A percentile compares a stretch with the other conserved stretches of the same genome.
phyloP scores from a whole-genome alignment of 2,329 filamentous ascomycete species.

The Xylaria sp. region DNA sequence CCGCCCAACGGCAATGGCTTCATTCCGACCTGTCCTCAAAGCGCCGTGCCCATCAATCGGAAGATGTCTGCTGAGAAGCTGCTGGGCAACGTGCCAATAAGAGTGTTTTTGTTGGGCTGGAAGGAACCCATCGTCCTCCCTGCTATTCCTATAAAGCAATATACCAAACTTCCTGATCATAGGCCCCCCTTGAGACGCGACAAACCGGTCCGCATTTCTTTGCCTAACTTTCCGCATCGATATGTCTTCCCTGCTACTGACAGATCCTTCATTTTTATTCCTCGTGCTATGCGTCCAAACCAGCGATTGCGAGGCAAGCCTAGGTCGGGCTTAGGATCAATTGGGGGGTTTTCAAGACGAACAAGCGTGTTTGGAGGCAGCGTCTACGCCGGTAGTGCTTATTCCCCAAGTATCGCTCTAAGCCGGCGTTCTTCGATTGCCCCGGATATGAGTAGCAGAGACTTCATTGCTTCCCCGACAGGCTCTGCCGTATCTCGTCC shows the following conservation, averaged over 20 bases:
- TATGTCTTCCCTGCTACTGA: slow-evolving; percentile 92
- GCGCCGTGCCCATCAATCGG: slow-evolving; percentile 71
- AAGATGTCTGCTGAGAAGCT: slow-evolving; percentile 83
- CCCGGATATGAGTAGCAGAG: slow-evolving; percentile 69
- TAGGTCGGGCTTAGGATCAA: slow-evolving; percentile 71
- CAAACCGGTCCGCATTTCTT: slow-evolving; percentile 92
- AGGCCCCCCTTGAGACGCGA: slow-evolving; percentile 91
- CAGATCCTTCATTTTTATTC: slow-evolving; percentile 97
- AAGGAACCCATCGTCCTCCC: slow-evolving; percentile 72
- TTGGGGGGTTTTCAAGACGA: slow-evolving; percentile 73
- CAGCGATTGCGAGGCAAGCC: slow-evolving; percentile 79
- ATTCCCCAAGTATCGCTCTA: slow-evolving; percentile 85
- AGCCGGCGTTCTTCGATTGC: slow-evolving; percentile 84
- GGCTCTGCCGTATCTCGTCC: slow-evolving; percentile 77
- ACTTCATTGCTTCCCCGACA: slow-evolving; percentile 79
- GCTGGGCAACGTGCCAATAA: slow-evolving; percentile 83
- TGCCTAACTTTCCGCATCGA: slow-evolving; percentile 77
- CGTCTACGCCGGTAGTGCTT: slow-evolving; percentile 72
- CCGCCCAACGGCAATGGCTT: slow-evolving; percentile 60
- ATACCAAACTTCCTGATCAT: slow-evolving; percentile 93
- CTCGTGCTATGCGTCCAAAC: slow-evolving; percentile 88
- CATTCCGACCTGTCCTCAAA: slow-evolving; percentile 63
- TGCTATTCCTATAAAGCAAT: slow-evolving; percentile 82
- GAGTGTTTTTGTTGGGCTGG: slow-evolving; percentile 80
- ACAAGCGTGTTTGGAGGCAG: slow-evolving; percentile 81